Conservation (phyloP, 139 green algal genomes). For the Deuterostichococcus epilithicus region DNA sequence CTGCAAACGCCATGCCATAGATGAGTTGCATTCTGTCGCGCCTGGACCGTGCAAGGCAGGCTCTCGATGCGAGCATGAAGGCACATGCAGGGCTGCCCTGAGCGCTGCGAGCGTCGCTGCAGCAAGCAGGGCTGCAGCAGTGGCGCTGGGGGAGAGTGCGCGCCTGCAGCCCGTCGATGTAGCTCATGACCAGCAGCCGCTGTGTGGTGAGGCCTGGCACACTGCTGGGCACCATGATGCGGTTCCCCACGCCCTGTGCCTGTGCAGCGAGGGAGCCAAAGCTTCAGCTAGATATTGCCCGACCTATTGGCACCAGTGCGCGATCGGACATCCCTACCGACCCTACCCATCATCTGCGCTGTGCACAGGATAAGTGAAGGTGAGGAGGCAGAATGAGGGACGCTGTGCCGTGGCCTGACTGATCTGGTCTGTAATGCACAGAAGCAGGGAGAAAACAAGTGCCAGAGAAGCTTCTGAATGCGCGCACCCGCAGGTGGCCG, state of each 20-base stretch:
- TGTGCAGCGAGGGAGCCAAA: neutral
- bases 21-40: no score
- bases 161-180: conserved; percentile 72
- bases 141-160: conserved; percentile 24
- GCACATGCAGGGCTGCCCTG: no score
- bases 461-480: neutral
- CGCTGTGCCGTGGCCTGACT: neutral
- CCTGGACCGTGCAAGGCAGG: no score
- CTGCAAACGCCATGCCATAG: no score
- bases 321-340: no score
- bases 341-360: no score
- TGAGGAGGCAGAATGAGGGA: neutral
- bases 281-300: neutral
- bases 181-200: conserved; percentile 88
- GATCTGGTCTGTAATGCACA: neutral
- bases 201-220: conserved; percentile 71
- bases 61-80: no score
- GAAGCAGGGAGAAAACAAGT: neutral
- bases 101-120: no score
- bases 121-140: no score
- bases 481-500: conserved; percentile 46
- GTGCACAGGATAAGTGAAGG: neutral
- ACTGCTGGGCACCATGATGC: conserved; percentile 63
- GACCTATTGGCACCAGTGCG: no score
- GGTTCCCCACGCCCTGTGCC: conserved; percentile 33